These are phyloP conservation scores for Candida wancherniae DNA, from an alignment of 805 yeast species.

Conservation along the genomic window DNA sequence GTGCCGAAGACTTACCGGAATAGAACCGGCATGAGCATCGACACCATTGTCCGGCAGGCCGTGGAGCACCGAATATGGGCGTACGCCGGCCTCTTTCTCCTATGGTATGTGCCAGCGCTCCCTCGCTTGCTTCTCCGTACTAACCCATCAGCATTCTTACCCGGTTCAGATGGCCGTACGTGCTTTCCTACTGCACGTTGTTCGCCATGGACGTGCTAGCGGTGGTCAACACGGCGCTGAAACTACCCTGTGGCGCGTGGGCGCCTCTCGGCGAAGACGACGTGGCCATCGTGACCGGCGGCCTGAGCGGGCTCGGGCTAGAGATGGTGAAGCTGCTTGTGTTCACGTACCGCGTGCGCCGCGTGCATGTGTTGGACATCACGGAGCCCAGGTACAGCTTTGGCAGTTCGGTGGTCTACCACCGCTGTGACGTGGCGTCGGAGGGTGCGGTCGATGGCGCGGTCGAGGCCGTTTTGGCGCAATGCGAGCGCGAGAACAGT, in stretches of 20 bases:
- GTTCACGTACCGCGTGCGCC: slow-evolving; percentile 11
- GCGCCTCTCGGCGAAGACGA: slow-evolving; percentile 6
- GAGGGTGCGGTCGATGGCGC: slow-evolving; percentile 12
- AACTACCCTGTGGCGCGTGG: slow-evolving; percentile 2
- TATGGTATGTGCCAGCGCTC: too few species aligned
- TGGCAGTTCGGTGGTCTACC: slow-evolving; percentile 16
- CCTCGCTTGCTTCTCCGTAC: too few species aligned
- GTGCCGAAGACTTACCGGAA: too few species aligned
- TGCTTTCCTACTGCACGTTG: too few species aligned
- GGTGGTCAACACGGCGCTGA: slow-evolving; percentile 2
- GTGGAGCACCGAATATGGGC: too few species aligned
- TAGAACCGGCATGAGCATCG: too few species aligned
- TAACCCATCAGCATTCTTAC: too few species aligned
- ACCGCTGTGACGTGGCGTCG: slow-evolving; percentile 23
- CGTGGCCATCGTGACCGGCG: slow-evolving; percentile 46
- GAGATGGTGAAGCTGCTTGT: slow-evolving; percentile 29
- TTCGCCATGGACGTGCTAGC: slow-evolving; percentile 3
- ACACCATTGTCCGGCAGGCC: too few species aligned
- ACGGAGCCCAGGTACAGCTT: slow-evolving; percentile 12
- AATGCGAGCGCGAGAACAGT: slow-evolving; percentile 2
- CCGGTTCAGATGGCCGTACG: too few species aligned
- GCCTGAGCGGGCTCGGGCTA: slow-evolving; percentile 46
- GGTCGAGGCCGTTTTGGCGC: slow-evolving; percentile 10
- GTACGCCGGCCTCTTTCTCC: too few species aligned
- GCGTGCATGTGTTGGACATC: slow-evolving; percentile 31